phyloP scores from a whole-genome alignment of 768 basidiomycete species.

The Cubamyces lactineus region DNA sequence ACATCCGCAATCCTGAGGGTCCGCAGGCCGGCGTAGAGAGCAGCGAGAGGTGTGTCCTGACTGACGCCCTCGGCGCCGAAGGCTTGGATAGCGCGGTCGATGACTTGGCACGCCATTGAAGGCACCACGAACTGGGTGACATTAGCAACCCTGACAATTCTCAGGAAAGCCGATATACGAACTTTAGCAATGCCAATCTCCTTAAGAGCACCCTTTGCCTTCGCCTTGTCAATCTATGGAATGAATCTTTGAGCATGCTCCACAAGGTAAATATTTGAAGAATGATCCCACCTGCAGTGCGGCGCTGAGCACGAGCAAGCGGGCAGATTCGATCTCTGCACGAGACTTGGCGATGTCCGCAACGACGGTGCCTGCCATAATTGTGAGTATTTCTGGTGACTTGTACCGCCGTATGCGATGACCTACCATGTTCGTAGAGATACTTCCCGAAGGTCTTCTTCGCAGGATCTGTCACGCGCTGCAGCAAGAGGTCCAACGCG shows the following conservation, averaged over 20 bases:
- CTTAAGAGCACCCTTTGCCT: slow-evolving; percentile 93
- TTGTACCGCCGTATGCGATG: background rate
- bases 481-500: slow-evolving; percentile 85
- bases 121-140: slow-evolving; percentile 84
- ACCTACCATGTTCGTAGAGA: slow-evolving; percentile 85
- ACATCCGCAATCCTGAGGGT: slow-evolving; percentile 90
- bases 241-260: background rate
- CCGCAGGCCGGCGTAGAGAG: slow-evolving; percentile 75
- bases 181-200: slow-evolving; percentile 99
- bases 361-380: slow-evolving; percentile 72
- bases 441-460: slow-evolving; percentile 95
- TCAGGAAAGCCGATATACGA: slow-evolving; percentile 18
- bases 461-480: slow-evolving; percentile 88
- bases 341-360: slow-evolving; percentile 90
- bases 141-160: background rate
- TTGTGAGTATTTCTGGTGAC: background rate
- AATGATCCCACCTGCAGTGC: slow-evolving; percentile 66
- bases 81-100: slow-evolving; percentile 95
- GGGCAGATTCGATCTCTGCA: slow-evolving; percentile 88
- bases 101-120: slow-evolving; percentile 80
- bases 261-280: background rate
- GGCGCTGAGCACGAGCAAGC: slow-evolving; percentile 89
- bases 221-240: slow-evolving; percentile 79
- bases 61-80: slow-evolving; percentile 96
- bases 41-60: slow-evolving; percentile 85